These are phyloP conservation scores for Tolypocladium paradoxum DNA, from an alignment of 2,329 filamentous ascomycete genomes.

Conservation along the genomic window DNA sequence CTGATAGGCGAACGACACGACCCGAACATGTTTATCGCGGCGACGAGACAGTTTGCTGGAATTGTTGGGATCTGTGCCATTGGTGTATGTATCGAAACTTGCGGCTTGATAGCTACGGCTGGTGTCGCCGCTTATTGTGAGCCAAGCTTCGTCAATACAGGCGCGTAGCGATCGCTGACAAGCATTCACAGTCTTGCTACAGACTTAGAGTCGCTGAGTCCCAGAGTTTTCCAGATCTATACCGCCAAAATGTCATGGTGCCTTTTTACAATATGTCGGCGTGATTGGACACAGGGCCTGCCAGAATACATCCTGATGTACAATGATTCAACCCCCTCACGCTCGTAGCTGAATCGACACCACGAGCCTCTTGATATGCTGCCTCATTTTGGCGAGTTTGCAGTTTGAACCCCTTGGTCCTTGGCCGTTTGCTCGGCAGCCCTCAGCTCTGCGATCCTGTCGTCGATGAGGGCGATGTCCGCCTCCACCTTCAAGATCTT, in stretches of 20 bases:
- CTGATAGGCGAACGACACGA: not conserved
- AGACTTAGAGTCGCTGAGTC: not conserved
- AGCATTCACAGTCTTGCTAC: too few relatives aligned
- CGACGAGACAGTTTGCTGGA: not conserved
- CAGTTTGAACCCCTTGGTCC: not conserved
- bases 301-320: not conserved
- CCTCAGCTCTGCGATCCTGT: conserved; percentile 47
- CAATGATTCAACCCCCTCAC: not conserved
- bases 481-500: conserved; percentile 61
- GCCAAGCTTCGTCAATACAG: too few relatives aligned
- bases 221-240: too few relatives aligned
- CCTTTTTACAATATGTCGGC: not conserved
- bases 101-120: not conserved
- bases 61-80: not conserved
- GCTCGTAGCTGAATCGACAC: not conserved
- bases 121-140: not conserved
- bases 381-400: not conserved
- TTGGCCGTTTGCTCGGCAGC: not conserved
- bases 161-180: too few relatives aligned
- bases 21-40: too few relatives aligned
- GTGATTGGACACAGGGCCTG: not conserved
- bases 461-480: conserved; percentile 69
- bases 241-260: too few relatives aligned
- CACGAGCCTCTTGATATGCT: not conserved
- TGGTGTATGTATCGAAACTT: not conserved